phyloP scores from a whole-genome alignment of 768 basidiomycete genomes.

The Daedaleopsis sinensis region DNA sequence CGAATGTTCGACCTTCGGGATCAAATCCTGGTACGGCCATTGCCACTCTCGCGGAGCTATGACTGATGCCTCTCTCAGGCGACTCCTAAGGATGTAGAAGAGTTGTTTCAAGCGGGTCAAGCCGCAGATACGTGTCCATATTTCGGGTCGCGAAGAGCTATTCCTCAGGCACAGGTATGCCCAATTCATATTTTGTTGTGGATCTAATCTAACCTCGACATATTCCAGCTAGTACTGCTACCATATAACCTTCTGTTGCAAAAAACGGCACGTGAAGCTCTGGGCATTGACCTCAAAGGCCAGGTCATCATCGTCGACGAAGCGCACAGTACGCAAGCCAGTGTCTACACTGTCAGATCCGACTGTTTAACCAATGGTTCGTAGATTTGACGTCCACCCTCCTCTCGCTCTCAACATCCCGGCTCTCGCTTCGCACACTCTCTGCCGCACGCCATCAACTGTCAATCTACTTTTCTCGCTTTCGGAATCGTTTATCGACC shows the following conservation, averaged over 20 bases:
- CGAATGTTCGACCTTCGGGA: constrained; percentile 84
- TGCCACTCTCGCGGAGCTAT: background rate
- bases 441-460: constrained; percentile 73
- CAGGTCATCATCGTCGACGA: constrained; percentile 94
- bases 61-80: constrained; percentile 51
- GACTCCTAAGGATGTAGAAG: constrained; percentile 91
- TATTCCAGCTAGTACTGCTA: constrained; percentile 75
- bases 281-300: constrained; percentile 82
- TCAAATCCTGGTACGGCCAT: constrained; percentile 70
- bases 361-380: background rate
- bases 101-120: constrained; percentile 76
- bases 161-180: constrained; percentile 84
- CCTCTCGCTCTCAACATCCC: constrained; percentile 79
- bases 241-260: constrained; percentile 94
- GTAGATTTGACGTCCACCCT: constrained; percentile 88
- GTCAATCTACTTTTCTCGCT: constrained; percentile 72
- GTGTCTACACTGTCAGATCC: background rate
- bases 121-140: constrained; percentile 83
- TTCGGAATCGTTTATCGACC: constrained; percentile 74
- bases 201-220: background rate
- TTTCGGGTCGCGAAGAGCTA: constrained; percentile 87
- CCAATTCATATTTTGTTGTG: background rate
- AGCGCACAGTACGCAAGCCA: constrained; percentile 78
- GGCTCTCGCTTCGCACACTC: constrained; percentile 60
- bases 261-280: constrained; percentile 78